Evolutionary conservation across 805 yeast species (phyloP).

Genomic region (Suhomyces sp.): DNA sequence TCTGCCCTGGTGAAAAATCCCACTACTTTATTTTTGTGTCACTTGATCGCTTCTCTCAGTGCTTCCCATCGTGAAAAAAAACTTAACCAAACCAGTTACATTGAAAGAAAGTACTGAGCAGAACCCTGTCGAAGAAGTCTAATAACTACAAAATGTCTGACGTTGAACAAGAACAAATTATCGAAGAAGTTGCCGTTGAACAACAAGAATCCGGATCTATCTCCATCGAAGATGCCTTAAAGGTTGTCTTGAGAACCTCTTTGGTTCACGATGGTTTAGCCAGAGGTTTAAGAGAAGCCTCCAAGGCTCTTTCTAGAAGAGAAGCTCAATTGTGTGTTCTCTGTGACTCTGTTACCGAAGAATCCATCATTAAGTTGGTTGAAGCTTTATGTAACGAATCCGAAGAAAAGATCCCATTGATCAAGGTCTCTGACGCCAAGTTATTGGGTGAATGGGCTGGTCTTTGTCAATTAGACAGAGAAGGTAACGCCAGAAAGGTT

Average conservation of each 20-base stretch:
- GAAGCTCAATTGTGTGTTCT: constrained; percentile 97
- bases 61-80: constrained; percentile 5
- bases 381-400: constrained; percentile 99
- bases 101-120: constrained; percentile 25
- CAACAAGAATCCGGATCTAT: constrained; percentile 83
- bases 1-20: constrained; percentile 10
- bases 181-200: constrained; percentile 80
- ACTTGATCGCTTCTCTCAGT: neutral
- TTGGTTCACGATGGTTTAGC: constrained; percentile 99
- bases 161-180: constrained; percentile 83
- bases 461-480: constrained; percentile 98
- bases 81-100: constrained; percentile 4
- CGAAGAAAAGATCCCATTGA: constrained; percentile 92
- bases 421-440: constrained; percentile 99
- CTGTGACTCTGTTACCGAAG: constrained; percentile 98
- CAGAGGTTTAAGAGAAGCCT: constrained; percentile 99
- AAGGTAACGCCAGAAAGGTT: constrained; percentile 99
- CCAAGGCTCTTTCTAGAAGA: constrained; percentile 96
- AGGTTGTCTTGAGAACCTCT: constrained; percentile 96
- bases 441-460: constrained; percentile 99
- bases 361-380: constrained; percentile 90
- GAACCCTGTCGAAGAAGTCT: constrained; percentile 72
- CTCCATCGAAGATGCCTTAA: constrained; percentile 97
- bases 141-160: constrained; percentile 68
- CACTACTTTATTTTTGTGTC: neutral